phyloP scores from a whole-genome alignment of 2,329 filamentous ascomycete species.

The Aspergillus alliaceus region DNA sequence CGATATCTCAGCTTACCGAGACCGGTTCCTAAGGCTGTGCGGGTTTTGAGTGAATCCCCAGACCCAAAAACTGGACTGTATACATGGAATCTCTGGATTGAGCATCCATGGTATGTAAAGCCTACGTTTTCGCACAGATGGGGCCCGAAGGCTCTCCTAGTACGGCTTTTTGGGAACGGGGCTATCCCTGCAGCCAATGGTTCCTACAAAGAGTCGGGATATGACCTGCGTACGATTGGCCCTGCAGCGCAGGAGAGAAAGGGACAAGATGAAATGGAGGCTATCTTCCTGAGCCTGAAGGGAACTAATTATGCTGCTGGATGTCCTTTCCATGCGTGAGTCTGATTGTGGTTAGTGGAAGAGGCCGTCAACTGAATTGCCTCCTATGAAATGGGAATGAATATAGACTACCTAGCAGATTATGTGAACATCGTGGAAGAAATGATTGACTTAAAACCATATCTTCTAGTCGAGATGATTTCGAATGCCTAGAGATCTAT shows the following conservation, averaged over 20 bases:
- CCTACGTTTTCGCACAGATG: slow-evolving; percentile 19
- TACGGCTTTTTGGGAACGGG: slow-evolving; percentile 15
- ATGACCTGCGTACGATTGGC: slow-evolving; percentile 14
- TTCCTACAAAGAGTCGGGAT: slow-evolving; percentile 7
- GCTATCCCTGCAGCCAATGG: slow-evolving; percentile 4
- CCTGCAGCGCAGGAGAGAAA: slow-evolving; percentile 13
- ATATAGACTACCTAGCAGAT: neutral
- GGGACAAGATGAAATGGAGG: slow-evolving; percentile 15
- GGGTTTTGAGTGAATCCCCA: slow-evolving; percentile 3
- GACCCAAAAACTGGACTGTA: slow-evolving; percentile 7
- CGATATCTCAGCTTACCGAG: slow-evolving; percentile 9
- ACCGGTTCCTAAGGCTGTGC: slow-evolving; percentile 4
- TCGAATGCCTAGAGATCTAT: too few species aligned
- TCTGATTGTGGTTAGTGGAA: neutral
- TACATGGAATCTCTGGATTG: slow-evolving; percentile 7
- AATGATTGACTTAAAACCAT: too few species aligned
- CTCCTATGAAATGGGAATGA: neutral
- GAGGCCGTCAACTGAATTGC: neutral
- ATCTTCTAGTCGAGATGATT: too few species aligned
- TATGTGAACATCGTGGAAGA: too few species aligned
- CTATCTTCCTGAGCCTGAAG: slow-evolving; percentile 1
- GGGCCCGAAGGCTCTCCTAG: slow-evolving; percentile 11
- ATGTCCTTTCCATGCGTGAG: slow-evolving; percentile 8
- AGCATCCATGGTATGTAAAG: slow-evolving; percentile 24
- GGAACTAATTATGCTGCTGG: slow-evolving; percentile 1